Evolutionary conservation across 495 filamentous ascomycete species (phyloP).

Genomic region (Lophiostoma macrostomum): DNA sequence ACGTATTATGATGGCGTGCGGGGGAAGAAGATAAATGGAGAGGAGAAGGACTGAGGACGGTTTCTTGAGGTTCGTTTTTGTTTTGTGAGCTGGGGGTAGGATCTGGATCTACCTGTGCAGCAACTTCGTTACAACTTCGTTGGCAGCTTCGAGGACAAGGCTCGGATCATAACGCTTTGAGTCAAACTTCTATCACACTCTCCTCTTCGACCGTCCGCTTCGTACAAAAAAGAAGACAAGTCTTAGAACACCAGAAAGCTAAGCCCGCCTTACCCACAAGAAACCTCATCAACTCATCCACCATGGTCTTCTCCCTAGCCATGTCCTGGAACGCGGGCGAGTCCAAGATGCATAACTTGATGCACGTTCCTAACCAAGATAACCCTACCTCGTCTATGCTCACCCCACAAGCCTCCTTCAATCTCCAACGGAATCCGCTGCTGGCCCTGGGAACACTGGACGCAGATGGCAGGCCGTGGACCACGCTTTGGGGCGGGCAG

Average conservation of each 20-base stretch:
- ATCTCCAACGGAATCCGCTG: conserved; percentile 58
- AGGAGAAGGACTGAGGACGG: too few relatives aligned
- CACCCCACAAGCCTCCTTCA: conserved; percentile 50
- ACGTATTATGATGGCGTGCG: too few relatives aligned
- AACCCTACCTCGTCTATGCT: conserved; percentile 63
- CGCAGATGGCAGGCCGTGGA: conserved; percentile 63
- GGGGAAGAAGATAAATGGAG: too few relatives aligned
- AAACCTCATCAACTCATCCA: background rate
- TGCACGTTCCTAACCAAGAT: conserved; percentile 47
- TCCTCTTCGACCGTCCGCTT: too few relatives aligned
- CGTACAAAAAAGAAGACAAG: background rate
- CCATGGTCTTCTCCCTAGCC: conserved; percentile 47
- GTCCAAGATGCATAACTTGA: conserved; percentile 46
- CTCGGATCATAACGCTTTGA: too few relatives aligned
- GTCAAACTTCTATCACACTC: too few relatives aligned
- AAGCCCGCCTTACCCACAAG: background rate
- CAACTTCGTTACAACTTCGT: too few relatives aligned
- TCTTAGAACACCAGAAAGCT: background rate
- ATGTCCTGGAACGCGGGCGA: conserved; percentile 56
- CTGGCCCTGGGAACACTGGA: conserved; percentile 71
- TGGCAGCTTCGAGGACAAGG: too few relatives aligned
- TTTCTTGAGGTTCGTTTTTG: too few relatives aligned
- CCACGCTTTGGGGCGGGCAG: conserved; percentile 70
- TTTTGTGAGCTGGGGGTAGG: too few relatives aligned
- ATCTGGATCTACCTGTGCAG: too few relatives aligned